Evolutionary conservation across 805 yeast species (phyloP).

Genomic region (Cyberlindnera sargentensis): DNA sequence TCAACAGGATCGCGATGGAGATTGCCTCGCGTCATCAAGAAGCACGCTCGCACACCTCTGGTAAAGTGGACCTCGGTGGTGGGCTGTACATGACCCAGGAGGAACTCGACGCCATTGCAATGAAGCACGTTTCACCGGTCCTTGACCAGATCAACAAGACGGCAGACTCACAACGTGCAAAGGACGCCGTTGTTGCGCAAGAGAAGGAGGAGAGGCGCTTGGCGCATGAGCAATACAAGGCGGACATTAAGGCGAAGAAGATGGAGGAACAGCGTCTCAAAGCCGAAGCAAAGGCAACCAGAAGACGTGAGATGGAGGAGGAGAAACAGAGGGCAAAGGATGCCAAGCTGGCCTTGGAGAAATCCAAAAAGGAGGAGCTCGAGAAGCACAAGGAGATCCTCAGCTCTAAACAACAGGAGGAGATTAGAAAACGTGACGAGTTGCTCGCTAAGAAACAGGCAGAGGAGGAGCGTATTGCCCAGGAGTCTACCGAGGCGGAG

Average conservation of each 20-base stretch:
- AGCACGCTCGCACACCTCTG: slow-evolving; percentile 41
- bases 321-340: slow-evolving; percentile 27
- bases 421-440: slow-evolving; percentile 18
- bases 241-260: slow-evolving; percentile 31
- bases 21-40: slow-evolving; percentile 65
- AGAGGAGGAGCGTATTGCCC: slow-evolving; percentile 17
- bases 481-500: slow-evolving; percentile 32
- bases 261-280: slow-evolving; percentile 40
- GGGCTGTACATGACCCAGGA: slow-evolving; percentile 70
- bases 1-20: slow-evolving; percentile 67
- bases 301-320: slow-evolving; percentile 29
- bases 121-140: slow-evolving; percentile 75
- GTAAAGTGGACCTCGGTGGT: slow-evolving; percentile 77
- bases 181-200: slow-evolving; percentile 39
- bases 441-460: slow-evolving; percentile 27
- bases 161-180: slow-evolving; percentile 60
- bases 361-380: slow-evolving; percentile 29
- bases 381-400: slow-evolving; percentile 31
- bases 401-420: slow-evolving; percentile 26
- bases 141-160: slow-evolving; percentile 62
- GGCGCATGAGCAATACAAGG: slow-evolving; percentile 35
- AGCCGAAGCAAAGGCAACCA: slow-evolving; percentile 36
- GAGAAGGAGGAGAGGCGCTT: slow-evolving; percentile 30
- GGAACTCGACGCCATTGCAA: slow-evolving; percentile 77
- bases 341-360: slow-evolving; percentile 21